Evolutionary conservation across 345 rosid species (phyloP).

Genomic region (Bruguiera sexangula): DNA sequence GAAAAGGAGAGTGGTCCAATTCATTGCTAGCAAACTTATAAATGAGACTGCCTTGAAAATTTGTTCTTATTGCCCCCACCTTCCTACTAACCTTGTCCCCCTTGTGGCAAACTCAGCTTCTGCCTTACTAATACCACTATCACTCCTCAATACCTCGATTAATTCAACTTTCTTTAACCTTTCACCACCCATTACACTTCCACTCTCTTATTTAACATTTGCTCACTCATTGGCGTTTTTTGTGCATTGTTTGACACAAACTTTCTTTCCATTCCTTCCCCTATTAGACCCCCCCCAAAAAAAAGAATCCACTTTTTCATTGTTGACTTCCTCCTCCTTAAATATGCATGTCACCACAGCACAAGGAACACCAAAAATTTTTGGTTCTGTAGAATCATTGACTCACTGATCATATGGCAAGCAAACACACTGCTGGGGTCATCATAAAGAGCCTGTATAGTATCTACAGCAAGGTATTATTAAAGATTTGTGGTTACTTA

Average conservation of each 20-base stretch:
- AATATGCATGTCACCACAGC: background rate
- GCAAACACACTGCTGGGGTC: slow-evolving; percentile 8
- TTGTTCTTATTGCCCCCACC: too few relatives aligned
- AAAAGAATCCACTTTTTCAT: background rate
- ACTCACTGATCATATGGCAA: background rate
- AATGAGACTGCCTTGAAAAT: too few relatives aligned
- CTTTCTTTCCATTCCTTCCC: slow-evolving; percentile 6
- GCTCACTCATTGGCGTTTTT: slow-evolving; percentile 1
- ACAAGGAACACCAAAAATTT: background rate
- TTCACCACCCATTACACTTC: slow-evolving; percentile 24
- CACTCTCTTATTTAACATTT: background rate
- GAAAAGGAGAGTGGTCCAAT: too few relatives aligned
- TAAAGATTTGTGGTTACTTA: background rate
- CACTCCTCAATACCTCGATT: background rate
- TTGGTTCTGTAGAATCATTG: background rate
- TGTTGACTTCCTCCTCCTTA: background rate
- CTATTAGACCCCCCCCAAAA: too few relatives aligned
- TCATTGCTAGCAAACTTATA: too few relatives aligned
- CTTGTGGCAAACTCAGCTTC: slow-evolving; percentile 18
- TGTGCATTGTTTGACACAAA: slow-evolving; percentile 1
- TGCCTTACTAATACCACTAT: slow-evolving; percentile 12
- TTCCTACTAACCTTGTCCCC: background rate
- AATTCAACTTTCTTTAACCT: slow-evolving; percentile 4
- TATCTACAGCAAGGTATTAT: slow-evolving; percentile 61
- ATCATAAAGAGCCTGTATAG: slow-evolving; percentile 61